Conservation (phyloP, 345 rosid species). For the Gossypium stocksii region DNA sequence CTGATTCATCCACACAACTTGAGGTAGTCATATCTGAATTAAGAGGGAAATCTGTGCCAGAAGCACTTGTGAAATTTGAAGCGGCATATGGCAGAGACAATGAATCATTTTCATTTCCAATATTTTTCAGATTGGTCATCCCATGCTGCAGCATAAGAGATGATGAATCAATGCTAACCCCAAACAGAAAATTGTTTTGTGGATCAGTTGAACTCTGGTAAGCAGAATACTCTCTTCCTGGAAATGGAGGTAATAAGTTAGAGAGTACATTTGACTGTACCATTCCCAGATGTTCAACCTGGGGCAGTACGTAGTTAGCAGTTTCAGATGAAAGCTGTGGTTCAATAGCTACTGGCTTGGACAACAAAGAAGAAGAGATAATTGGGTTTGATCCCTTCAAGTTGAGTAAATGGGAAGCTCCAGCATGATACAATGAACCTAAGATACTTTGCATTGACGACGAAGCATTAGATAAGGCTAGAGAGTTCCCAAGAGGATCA, state of each 20-base stretch:
- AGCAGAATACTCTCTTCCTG: conserved; percentile 82
- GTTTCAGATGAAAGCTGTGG: conserved; percentile 51
- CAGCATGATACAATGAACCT: conserved; percentile 64
- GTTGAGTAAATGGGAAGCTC: conserved; percentile 55
- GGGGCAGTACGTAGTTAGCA: conserved; percentile 43
- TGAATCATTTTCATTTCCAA: conserved; percentile 61
- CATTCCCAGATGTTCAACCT: conserved; percentile 63
- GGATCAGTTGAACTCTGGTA: conserved; percentile 71
- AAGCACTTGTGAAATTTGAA: conserved; percentile 24
- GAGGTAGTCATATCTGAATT: conserved; percentile 71
- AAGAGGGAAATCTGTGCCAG: conserved; percentile 66
- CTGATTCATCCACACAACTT: conserved; percentile 69
- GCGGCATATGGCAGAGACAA: conserved; percentile 48
- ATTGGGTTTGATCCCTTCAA: conserved; percentile 52
- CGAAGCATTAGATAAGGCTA: conserved; percentile 42
- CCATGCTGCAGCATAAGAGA: conserved; percentile 79
- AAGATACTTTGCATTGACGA: conserved; percentile 71
- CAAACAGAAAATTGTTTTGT: conserved; percentile 80
- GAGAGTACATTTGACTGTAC: conserved; percentile 41
- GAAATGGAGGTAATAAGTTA: conserved; percentile 53
- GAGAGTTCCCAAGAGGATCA: conserved; percentile 59
- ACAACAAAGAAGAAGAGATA: conserved; percentile 65
- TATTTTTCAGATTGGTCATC: conserved; percentile 64
- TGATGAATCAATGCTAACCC: conserved; percentile 79
- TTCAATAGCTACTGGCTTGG: conserved; percentile 73